These are phyloP conservation scores for Limonomyces culmigenus DNA, from an alignment of 1,284 basidiomycete species.

Conservation along the genomic window DNA sequence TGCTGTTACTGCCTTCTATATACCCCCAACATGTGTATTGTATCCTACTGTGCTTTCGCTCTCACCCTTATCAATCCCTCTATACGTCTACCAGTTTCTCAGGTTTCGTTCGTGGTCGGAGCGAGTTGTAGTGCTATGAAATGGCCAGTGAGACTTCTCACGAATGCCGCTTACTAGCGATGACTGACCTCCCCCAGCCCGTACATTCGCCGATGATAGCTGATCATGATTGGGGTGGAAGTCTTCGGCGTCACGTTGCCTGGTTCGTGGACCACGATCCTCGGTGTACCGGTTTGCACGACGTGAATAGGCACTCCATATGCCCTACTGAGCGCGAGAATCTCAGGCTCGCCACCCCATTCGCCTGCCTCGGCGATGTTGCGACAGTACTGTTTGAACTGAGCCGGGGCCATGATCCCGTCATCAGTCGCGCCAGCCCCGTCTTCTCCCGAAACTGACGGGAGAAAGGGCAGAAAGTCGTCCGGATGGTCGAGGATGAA, in stretches of 20 bases:
- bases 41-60: no score
- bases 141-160: not conserved
- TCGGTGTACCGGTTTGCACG: conserved; percentile 69
- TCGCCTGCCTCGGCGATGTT: conserved; percentile 69
- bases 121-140: conserved; percentile 73
- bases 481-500: conserved; percentile 78
- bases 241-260: conserved; percentile 17
- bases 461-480: conserved; percentile 90
- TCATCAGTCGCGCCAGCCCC: conserved; percentile 47
- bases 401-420: conserved; percentile 54
- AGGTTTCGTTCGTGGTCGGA: conserved; percentile 31
- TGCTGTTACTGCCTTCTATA: no score
- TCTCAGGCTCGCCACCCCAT: conserved; percentile 98
- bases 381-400: conserved; percentile 69
- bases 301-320: conserved; percentile 85
- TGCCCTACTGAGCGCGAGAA: conserved; percentile 76
- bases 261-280: conserved; percentile 61
- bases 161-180: not conserved
- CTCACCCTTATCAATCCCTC: no score
- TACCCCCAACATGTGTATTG: no score
- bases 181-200: conserved; percentile 77
- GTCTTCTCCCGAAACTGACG: conserved; percentile 63
- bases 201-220: conserved; percentile 85
- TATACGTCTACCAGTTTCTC: conserved; percentile 1
- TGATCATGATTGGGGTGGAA: conserved; percentile 50